A percentile compares a stretch with the other conserved stretches of the same genome.
These are phyloP conservation scores for Zasmidium cellare DNA, from an alignment of 2,329 filamentous ascomycete genomes.

Conservation along the genomic window DNA sequence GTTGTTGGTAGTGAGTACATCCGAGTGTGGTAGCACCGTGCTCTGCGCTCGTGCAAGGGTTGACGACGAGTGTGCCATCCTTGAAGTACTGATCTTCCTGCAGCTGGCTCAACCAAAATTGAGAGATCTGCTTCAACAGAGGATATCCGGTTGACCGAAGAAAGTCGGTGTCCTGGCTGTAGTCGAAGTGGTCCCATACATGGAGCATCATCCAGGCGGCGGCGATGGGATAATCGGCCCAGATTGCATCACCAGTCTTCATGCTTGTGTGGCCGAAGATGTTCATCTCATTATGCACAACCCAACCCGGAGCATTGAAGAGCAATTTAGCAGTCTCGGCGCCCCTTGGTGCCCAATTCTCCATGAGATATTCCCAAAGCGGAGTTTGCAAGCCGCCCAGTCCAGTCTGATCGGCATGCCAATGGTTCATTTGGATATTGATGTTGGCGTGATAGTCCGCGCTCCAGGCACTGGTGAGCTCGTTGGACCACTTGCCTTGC, in stretches of 20 bases:
- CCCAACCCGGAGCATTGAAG: constrained; percentile 58
- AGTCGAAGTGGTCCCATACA: constrained; percentile 59
- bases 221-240: constrained; percentile 48
- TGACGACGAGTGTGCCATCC: constrained; percentile 56
- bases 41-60: constrained; percentile 61
- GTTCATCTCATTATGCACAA: constrained; percentile 59
- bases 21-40: constrained; percentile 54
- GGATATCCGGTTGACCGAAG: constrained; percentile 50
- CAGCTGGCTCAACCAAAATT: constrained; percentile 59
- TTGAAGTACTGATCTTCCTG: constrained; percentile 52
- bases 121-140: constrained; percentile 53
- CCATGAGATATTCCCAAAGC: constrained; percentile 55
- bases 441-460: constrained; percentile 61
- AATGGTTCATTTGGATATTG: constrained; percentile 64
- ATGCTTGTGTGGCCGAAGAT: constrained; percentile 59
- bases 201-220: constrained; percentile 63
- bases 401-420: constrained; percentile 56
- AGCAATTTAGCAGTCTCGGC: constrained; percentile 54
- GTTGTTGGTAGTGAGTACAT: constrained; percentile 56
- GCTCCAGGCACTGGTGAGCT: constrained; percentile 50
- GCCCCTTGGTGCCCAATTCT: constrained; percentile 57
- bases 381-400: constrained; percentile 47
- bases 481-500: constrained; percentile 57
- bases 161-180: constrained; percentile 51
- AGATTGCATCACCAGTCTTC: constrained; percentile 44